phyloP scores from a whole-genome alignment of 176 grass and related monocot species.

The Carex pumila region DNA sequence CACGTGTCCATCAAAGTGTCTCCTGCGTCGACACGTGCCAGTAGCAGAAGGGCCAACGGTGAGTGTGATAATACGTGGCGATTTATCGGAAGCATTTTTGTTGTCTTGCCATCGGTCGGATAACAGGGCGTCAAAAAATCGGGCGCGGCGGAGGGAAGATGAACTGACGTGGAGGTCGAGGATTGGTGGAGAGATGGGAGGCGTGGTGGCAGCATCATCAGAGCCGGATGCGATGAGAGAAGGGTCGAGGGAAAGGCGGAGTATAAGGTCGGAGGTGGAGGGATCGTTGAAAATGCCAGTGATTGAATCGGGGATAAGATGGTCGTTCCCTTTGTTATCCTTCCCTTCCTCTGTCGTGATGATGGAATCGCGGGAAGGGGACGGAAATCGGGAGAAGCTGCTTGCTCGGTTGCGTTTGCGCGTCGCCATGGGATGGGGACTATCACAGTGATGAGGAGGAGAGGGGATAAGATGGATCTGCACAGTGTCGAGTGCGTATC shows the following conservation, averaged over 20 bases:
- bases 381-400: constrained; percentile 46
- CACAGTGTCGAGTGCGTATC: no score
- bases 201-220: neutral
- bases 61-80: constrained; percentile 20
- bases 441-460: no score
- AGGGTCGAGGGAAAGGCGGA: constrained; percentile 39
- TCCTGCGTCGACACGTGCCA: neutral
- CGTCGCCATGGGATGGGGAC: constrained; percentile 37
- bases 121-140: constrained; percentile 51
- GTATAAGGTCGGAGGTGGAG: constrained; percentile 50
- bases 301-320: neutral
- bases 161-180: constrained; percentile 50
- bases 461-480: no score
- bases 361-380: constrained; percentile 24
- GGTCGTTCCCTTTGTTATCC: neutral
- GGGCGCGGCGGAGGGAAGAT: constrained; percentile 40
- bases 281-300: constrained; percentile 33
- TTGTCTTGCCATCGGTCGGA: constrained; percentile 30
- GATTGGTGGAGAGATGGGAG: neutral
- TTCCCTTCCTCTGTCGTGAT: neutral
- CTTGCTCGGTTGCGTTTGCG: constrained; percentile 67
- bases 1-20: constrained; percentile 50
- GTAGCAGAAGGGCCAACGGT: neutral
- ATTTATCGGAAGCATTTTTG: neutral
- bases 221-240: neutral